Base-by-base conservation (phyloP, 305 asterid species). In the Plantago rigida region DNA sequence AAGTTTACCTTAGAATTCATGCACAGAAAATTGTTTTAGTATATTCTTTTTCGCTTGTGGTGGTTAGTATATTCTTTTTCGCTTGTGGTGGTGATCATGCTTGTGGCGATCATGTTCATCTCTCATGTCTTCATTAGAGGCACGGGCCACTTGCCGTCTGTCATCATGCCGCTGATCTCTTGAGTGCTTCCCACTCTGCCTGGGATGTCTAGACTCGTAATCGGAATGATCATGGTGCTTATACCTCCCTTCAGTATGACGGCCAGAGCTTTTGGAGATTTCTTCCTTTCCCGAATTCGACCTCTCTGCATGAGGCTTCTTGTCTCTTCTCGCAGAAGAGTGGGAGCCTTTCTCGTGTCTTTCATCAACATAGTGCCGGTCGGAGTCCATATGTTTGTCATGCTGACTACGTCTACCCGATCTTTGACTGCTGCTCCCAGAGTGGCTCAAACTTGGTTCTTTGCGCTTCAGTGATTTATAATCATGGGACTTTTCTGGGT, bases 381-480 rank as follows among this genome's bases (percentile, higher is more conserved):
- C 62, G 4, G 69, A 45, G 10, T 36, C 44, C 44, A 36, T 36
- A 8, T 36, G 10, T 53, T 53, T 53, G 59, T 28, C 44, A 53
- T 28, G 59, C 11, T 5, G 19, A 13, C 3, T 28, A n/a, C 59
- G 29, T 17, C 59, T 13, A 53, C 36, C 44, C 15, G 44, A 10
- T 65, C 75, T 73, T 69, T 60, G 77, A 56, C 49, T 68, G 67
- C 79, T 73, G 62, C 84, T 87, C 39, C 75, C 89, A 14, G 87
- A 86, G 74, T 60, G 66, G 68, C 78, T 70, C 55, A 36, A 62
- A 63, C 76, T 73, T 45, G 64, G 58, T 61, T 79, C 79, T 74
- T 57, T 68, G 26, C 73, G 81, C 66, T 63, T 71, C 53, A 51
- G 73, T 51, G 34, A 11, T 72, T 71, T 70, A 29, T 70, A 46